A percentile compares a stretch with the other conserved stretches of the same genome.
Conservation (phyloP, 768 basidiomycete genomes). For the Termitomyces sp. region DNA sequence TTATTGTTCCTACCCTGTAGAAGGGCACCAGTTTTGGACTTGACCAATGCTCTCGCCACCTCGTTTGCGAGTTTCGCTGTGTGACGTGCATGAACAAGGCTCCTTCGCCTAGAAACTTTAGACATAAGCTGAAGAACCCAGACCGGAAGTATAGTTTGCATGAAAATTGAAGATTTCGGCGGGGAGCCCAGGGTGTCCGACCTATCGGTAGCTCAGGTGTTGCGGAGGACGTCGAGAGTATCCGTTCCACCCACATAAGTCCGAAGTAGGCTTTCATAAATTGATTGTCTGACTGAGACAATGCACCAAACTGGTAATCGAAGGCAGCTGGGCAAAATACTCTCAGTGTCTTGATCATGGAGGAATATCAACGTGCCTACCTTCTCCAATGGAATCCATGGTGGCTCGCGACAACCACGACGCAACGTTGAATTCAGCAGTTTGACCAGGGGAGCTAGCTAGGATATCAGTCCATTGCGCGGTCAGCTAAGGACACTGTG, state of each 20-base stretch:
- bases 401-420: conserved; percentile 48
- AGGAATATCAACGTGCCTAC: conserved; percentile 19
- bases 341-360: not conserved
- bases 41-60: conserved; percentile 44
- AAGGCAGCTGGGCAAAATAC: conserved; percentile 36
- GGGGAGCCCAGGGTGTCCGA: conserved; percentile 48
- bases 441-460: conserved; percentile 37
- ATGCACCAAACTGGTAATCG: conserved; percentile 54
- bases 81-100: conserved; percentile 43
- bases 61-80: conserved; percentile 41
- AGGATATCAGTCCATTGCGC: conserved; percentile 50
- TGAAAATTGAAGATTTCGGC: conserved; percentile 42
- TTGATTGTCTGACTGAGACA: conserved; percentile 46
- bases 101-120: conserved; percentile 41
- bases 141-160: conserved; percentile 46
- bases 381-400: conserved; percentile 51
- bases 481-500: conserved; percentile 34
- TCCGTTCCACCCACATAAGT: conserved; percentile 34
- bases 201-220: conserved; percentile 25
- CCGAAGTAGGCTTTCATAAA: conserved; percentile 55
- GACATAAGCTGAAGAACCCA: conserved; percentile 44
- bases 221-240: not conserved
- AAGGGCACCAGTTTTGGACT: conserved; percentile 46
- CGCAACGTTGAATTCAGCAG: conserved; percentile 44
- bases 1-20: conserved; percentile 44